Evolutionary conservation across 1,284 basidiomycete genomes (phyloP), one percentile per base, ranked within the genome.

Genomic region (Cystobasidium pallidum): DNA sequence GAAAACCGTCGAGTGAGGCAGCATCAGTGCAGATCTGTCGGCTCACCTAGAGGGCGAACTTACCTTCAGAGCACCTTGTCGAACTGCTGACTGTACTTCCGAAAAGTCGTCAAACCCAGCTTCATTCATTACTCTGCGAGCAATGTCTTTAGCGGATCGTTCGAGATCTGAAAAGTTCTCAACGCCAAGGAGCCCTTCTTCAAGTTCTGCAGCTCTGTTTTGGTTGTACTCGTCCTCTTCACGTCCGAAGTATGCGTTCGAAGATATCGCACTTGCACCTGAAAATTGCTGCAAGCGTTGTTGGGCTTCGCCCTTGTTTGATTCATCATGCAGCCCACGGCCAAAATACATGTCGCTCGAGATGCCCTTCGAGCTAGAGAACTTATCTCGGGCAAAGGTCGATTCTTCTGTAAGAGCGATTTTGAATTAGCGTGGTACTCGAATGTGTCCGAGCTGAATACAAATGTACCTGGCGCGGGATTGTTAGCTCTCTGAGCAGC

Each of bases 271-370:
- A 0, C 91, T 91, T 28, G 95, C 92, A 19, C 94, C 94, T 77
- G 89, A 87, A 87, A 99, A 99, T 58, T 87, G 84, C 77, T 89
- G 87, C 55, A 98, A 83, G 10, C 95, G 87, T 24, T 86, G 82
- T 80, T 93, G 90, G 1, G 94, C 92, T 81, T 97, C 93, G 49
- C 84, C 82, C 39, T 86, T 80, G 3, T 88, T 85, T 52, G 82
- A 79, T 0, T 92, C 87, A 80, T 99, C 95, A 82, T 97, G 97
- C 21, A 87, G 82, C 66, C 91, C 91, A 34, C 95, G 87, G 45
- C 90, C 91, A 82, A 98, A 98, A 85, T 92, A 98, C 90, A 95
- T 94, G 80, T 99, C 96, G 1, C 92, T 95, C 3, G 93, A 96
- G 80, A 99, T 97, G 61, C 86, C 83, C 81, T 98, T 99, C 80